Evolutionary conservation across 805 yeast species (phyloP), one percentile per base, ranked within the genome.

Genomic region (Monosporozyma siamensis): DNA sequence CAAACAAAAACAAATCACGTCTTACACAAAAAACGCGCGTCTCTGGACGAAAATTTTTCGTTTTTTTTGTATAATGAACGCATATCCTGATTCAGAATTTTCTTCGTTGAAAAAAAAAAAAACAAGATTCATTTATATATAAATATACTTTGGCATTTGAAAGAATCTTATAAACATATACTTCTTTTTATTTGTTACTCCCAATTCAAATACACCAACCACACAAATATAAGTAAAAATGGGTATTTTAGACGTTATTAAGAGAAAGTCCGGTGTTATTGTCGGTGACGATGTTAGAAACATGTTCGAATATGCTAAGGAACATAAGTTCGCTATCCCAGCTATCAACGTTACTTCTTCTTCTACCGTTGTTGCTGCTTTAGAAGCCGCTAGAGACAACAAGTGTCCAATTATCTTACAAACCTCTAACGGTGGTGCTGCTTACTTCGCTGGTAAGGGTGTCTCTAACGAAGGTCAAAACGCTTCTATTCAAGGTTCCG

Each of bases 381-480:
- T 92, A 61, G 95, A 92, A 71, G 96, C 97, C 52, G 96, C 97
- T 48, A 86, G 95, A 70, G 97, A 92, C 70, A 77, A 73, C 72
- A 77, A 82, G 56, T 78, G 95, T 49, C 98, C 98, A 73, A 88
- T 92, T 71, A 86, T 92, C 67, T 73, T 92, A 65, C 98, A 92
- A 74, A 80, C 90, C 57, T 90, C 97, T 48, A 88, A 92, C 70
- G 98, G 98, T 75, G 98, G 98, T 77, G 95, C 98, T 56, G 97
- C 97, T 52, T 92, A 80, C 86, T 92, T 92, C 67, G 98, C 98
- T 53, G 98, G 98, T 74, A 92, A 92, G 80, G 98, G 97, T 74
- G 88, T 92, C 57, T 75, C 77, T 67, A 92, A 92, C 84, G 75
- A 75, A 61, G 82, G 86, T 75, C 97, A 92, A 75, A 72, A 73